phyloP scores from a whole-genome alignment of 1,139 yeast genomes.

The Blastobotrys aristatus region DNA sequence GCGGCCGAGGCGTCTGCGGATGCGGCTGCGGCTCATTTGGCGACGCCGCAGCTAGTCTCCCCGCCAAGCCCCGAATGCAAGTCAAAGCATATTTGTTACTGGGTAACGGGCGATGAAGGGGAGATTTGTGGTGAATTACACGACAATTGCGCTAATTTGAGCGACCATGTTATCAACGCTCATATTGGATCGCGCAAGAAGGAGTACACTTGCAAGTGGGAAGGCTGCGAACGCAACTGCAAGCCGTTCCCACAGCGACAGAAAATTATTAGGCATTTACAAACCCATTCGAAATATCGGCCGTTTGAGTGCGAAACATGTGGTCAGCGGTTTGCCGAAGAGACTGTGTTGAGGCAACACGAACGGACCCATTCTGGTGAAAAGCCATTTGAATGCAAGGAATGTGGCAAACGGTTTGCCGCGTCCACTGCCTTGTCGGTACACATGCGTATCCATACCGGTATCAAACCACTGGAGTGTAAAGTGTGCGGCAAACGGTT shows the following conservation, averaged over 20 bases:
- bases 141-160: constrained; percentile 52
- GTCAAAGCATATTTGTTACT: constrained; percentile 37
- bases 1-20: background rate
- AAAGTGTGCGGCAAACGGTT: constrained; percentile 78
- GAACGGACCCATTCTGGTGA: constrained; percentile 83
- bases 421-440: constrained; percentile 51
- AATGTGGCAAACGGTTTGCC: constrained; percentile 72
- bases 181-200: constrained; percentile 77
- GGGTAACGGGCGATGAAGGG: constrained; percentile 41
- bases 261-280: constrained; percentile 78
- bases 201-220: constrained; percentile 70
- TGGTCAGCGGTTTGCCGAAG: constrained; percentile 64
- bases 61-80: background rate
- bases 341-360: constrained; percentile 64
- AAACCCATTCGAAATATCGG: constrained; percentile 78
- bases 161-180: constrained; percentile 57
- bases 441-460: constrained; percentile 83
- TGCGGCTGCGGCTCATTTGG: background rate
- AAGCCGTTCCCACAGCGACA: constrained; percentile 75
- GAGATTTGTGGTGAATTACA: constrained; percentile 50
- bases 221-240: constrained; percentile 60
- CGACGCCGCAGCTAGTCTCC: background rate
- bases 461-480: constrained; percentile 83
- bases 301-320: constrained; percentile 70
- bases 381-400: constrained; percentile 75